Percentiles rank a stretch among this genome's conserved stretches.
These are phyloP conservation scores for Kuraishia capsulata DNA, from an alignment of 805 yeast genomes.

Conservation along the genomic window DNA sequence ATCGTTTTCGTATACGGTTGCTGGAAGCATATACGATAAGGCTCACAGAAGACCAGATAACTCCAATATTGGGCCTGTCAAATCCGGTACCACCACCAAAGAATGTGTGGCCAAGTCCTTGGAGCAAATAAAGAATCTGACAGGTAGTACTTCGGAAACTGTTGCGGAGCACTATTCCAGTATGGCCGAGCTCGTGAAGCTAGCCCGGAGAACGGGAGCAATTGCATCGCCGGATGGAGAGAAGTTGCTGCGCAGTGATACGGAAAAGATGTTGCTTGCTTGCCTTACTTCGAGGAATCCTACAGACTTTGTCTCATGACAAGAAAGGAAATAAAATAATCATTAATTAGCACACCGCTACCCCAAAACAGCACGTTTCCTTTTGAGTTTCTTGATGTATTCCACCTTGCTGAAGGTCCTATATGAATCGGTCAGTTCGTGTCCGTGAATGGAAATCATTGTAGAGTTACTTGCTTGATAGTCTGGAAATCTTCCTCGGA, in stretches of 20 bases:
- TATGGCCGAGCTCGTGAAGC: constrained; percentile 15
- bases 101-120: constrained; percentile 41
- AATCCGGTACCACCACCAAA: constrained; percentile 39
- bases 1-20: constrained; percentile 48
- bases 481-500: constrained; percentile 44
- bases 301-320: constrained; percentile 21
- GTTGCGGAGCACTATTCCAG: constrained; percentile 31
- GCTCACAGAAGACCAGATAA: constrained; percentile 43
- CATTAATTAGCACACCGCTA: too few species aligned
- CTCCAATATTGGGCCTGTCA: constrained; percentile 45
- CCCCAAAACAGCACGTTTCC: constrained; percentile 5
- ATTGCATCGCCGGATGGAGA: constrained; percentile 8
- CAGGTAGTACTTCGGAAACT: constrained; percentile 38
- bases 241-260: constrained; percentile 25
- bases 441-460: neutral
- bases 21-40: constrained; percentile 44
- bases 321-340: too few species aligned
- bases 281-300: constrained; percentile 39
- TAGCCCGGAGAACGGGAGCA: neutral
- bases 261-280: neutral
- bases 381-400: constrained; percentile 16
- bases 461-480: constrained; percentile 41
- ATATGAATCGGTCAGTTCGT: constrained; percentile 3
- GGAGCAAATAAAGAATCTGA: constrained; percentile 50
- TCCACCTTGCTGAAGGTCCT: constrained; percentile 27